Percentiles rank a stretch among this genome's conserved stretches.
Evolutionary conservation across 176 grass and related monocot genomes (phyloP).

Genomic region (Ensete glaucum): DNA sequence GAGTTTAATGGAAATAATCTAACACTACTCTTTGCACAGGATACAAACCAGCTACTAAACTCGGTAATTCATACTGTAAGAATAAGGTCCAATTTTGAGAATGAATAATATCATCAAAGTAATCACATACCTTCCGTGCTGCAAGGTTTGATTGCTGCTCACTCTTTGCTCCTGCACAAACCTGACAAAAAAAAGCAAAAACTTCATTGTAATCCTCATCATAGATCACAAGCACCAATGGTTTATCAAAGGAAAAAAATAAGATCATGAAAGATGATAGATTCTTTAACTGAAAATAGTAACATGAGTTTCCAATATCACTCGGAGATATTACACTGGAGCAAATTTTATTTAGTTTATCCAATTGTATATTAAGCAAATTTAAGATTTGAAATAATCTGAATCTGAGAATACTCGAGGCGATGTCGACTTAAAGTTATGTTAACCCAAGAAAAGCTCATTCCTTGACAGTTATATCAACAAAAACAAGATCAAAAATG

Average conservation of each 20-base stretch:
- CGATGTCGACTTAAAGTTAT: no score
- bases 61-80: not conserved
- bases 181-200: conserved; percentile 24
- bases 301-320: no score
- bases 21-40: no score
- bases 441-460: no score
- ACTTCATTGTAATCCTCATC: not conserved
- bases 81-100: not conserved
- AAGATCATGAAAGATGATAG: not conserved
- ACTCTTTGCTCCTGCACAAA: conserved; percentile 87
- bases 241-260: not conserved
- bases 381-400: no score
- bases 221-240: not conserved
- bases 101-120: not conserved
- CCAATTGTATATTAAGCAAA: no score
- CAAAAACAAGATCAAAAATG: no score
- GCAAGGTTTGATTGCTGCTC: conserved; percentile 88
- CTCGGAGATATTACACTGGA: no score
- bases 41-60: not conserved
- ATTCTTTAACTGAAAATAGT: not conserved
- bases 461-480: no score
- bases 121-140: conserved; percentile 60
- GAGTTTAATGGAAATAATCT: no score
- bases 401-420: no score
- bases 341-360: no score